Percentiles rank a stretch among this genome's conserved stretches.
Evolutionary conservation across 495 filamentous ascomycete species (phyloP).

Genomic region (Aspergillus hancockii): DNA sequence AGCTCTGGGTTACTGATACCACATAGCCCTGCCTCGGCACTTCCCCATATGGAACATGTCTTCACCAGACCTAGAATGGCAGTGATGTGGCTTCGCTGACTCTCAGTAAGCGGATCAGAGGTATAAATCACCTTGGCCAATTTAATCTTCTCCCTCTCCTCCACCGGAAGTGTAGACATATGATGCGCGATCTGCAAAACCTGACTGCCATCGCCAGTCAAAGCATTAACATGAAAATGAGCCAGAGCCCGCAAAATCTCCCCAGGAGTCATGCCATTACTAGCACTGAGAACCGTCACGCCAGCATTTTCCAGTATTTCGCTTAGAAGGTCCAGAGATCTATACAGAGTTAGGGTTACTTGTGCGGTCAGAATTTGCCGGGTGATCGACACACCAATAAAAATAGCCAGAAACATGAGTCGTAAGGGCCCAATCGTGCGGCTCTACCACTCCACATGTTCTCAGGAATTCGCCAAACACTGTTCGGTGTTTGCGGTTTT

Average conservation of each 20-base stretch:
- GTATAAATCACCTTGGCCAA: constrained; percentile 29
- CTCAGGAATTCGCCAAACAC: constrained; percentile 21
- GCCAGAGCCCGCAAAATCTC: constrained; percentile 11
- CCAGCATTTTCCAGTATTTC: constrained; percentile 14
- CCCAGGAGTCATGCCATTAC: constrained; percentile 12
- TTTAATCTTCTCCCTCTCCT: constrained; percentile 7
- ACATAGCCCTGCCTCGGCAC: constrained; percentile 33
- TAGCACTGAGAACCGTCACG: constrained; percentile 21
- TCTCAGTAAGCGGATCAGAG: constrained; percentile 23
- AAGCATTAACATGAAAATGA: constrained; percentile 20
- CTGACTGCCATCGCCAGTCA: constrained; percentile 24
- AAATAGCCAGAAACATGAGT: constrained; percentile 22
- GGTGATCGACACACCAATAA: constrained; percentile 3
- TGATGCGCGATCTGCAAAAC: constrained; percentile 19
- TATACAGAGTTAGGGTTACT: not conserved
- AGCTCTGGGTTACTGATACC: constrained; percentile 23
- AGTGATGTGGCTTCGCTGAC: constrained; percentile 12
- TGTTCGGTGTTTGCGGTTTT: constrained; percentile 30
- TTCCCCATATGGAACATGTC: constrained; percentile 29
- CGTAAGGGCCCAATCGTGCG: constrained; percentile 31
- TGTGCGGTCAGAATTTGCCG: not conserved
- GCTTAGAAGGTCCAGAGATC: constrained; percentile 10
- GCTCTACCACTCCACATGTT: constrained; percentile 18
- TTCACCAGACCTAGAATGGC: constrained; percentile 15
- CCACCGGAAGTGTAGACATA: constrained; percentile 14